These are phyloP conservation scores for Aspergillus texensis DNA, from an alignment of 2,329 filamentous ascomycete species.

Conservation along the genomic window DNA sequence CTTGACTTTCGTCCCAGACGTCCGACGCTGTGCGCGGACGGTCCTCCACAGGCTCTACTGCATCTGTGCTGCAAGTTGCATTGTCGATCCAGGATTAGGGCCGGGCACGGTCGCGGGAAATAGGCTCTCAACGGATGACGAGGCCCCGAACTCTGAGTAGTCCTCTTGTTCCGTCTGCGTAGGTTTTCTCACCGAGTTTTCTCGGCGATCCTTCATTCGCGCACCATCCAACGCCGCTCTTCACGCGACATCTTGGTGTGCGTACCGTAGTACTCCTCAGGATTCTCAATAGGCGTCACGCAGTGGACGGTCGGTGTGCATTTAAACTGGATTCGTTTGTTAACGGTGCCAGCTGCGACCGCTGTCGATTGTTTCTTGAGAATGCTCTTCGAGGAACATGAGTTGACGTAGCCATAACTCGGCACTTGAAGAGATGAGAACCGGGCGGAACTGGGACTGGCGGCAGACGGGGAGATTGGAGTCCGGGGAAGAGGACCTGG, in stretches of 20 bases:
- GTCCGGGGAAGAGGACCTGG: conserved; percentile 44
- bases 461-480: conserved; percentile 45
- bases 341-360: conserved; percentile 18
- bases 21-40: conserved; percentile 4
- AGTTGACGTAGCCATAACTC: conserved; percentile 47
- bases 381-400: conserved; percentile 50
- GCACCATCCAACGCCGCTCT: conserved; percentile 49
- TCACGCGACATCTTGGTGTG: conserved; percentile 50
- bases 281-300: conserved; percentile 52
- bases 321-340: conserved; percentile 48
- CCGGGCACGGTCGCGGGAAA: conserved; percentile 2
- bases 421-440: conserved; percentile 45
- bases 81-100: conserved; percentile 10
- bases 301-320: conserved; percentile 49
- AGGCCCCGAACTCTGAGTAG: neutral
- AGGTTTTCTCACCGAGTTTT: neutral
- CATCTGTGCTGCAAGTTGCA: conserved; percentile 8
- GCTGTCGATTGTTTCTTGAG: conserved; percentile 45
- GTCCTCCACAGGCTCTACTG: conserved; percentile 1
- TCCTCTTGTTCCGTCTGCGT: conserved; percentile 3
- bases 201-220: conserved; percentile 31
- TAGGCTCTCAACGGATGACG: neutral
- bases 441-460: conserved; percentile 46
- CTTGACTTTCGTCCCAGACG: conserved; percentile 3
- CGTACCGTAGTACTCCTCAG: conserved; percentile 52